Base-by-base conservation (phyloP, 2,329 filamentous ascomycete species). In the Trichophyton schoenleinii region DNA sequence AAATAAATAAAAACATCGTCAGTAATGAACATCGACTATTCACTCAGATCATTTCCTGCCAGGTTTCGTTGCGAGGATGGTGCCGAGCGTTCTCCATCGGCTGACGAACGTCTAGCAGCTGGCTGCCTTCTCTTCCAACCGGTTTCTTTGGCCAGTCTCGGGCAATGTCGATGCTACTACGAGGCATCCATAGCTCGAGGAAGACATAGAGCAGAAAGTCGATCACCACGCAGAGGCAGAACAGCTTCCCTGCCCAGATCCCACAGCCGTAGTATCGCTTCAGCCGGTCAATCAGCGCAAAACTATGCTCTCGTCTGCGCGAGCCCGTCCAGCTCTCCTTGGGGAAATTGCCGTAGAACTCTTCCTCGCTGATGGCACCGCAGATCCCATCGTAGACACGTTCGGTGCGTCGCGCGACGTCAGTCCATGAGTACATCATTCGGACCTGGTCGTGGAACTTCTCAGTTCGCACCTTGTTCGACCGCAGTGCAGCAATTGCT, bases 391-490 rank as follows among this genome's bases (percentile, higher is more conserved):
- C 86, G 74, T 99, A 99, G 0, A 99, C 94, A 34, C 92, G 83
- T 75, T 99, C 94, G 0, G 94, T 97, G 61, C 94, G 87, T 68
- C 88, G 83, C 13, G 94, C 94, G 31, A 99, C 92, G 72, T 99
- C 92, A 31, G 89, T 89, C 94, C 94, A 99, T 1, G 90, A 95
- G 76, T 99, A 99, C 94, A 97, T 97, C 78, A 88, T 89, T 74
- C 92, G 91, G 64, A 99, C 94, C 73, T 97, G 89, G 66, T 96
- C 92, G 72, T 99, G 94, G 70, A 99, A 99, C 48, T 87, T 84
- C 72, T 97, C 92, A 0, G 94, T 95, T 64, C 90, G 86, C 31
- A 99, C 87, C 68, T 87, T 89, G 67, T 91, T 92, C 4, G 87
- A 87, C 52, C 92, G 86, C 61, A 99, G 80, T 34, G 89, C 87